Percentiles rank a stretch among this genome's conserved stretches.
Evolutionary conservation across 495 filamentous ascomycete genomes (phyloP).

Genomic region (Poronia punctata): DNA sequence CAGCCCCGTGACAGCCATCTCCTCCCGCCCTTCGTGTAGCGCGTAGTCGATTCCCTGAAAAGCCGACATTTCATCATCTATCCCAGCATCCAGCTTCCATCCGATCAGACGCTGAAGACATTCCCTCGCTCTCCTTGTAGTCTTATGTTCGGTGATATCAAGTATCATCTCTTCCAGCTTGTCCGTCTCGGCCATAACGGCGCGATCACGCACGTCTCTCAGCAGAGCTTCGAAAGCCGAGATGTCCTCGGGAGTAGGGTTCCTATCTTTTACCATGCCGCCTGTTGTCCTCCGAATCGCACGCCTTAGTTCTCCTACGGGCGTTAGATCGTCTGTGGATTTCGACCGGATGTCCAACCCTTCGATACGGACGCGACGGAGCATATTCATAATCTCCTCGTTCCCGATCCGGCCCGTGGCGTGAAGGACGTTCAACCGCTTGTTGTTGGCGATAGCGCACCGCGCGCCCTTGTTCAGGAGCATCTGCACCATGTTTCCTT

Average conservation of each 20-base stretch:
- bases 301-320: not conserved
- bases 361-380: not conserved
- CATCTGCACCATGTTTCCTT: not conserved
- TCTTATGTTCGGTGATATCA: too few species aligned
- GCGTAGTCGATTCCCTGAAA: too few species aligned
- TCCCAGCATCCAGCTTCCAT: too few species aligned
- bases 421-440: not conserved
- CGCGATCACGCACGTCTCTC: slow-evolving; percentile 1
- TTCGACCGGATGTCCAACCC: not conserved
- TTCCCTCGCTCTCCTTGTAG: too few species aligned
- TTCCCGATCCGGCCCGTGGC: not conserved
- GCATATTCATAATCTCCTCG: not conserved
- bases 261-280: slow-evolving; percentile 1
- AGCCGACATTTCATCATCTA: too few species aligned
- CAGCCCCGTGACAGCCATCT: too few species aligned
- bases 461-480: not conserved
- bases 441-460: not conserved
- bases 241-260: not conserved
- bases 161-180: not conserved
- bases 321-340: not conserved
- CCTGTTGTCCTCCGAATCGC: not conserved
- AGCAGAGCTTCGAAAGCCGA: not conserved
- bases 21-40: too few species aligned
- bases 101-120: too few species aligned
- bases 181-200: not conserved